Evolutionary conservation across 2,329 filamentous ascomycete genomes (phyloP).

Genomic region (Pseudopyrenochaeta lycopersici): DNA sequence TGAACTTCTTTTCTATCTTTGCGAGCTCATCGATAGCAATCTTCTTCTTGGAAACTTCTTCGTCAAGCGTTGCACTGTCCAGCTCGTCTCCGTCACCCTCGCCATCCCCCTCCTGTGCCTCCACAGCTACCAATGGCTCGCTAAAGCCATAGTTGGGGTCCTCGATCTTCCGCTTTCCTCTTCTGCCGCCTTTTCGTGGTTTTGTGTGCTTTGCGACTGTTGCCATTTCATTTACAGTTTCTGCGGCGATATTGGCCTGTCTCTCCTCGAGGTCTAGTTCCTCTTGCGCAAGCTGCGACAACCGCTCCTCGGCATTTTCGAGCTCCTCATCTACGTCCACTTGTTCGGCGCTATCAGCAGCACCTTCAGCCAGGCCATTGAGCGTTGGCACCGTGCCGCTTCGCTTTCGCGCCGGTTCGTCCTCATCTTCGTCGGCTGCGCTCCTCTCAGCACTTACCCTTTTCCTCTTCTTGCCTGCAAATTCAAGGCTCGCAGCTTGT

Average conservation of each 20-base stretch:
- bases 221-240: conserved; percentile 43
- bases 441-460: conserved; percentile 52
- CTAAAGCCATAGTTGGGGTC: conserved; percentile 32
- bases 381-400: conserved; percentile 38
- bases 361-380: conserved; percentile 42
- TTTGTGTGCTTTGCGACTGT: conserved; percentile 48
- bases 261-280: conserved; percentile 45
- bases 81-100: conserved; percentile 59
- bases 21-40: conserved; percentile 81
- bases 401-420: conserved; percentile 50
- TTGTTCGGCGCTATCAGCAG: conserved; percentile 38
- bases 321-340: conserved; percentile 60
- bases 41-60: conserved; percentile 75
- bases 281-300: conserved; percentile 42
- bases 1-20: conserved; percentile 87
- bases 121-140: conserved; percentile 65
- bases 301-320: conserved; percentile 54
- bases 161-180: conserved; percentile 64
- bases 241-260: conserved; percentile 43
- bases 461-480: conserved; percentile 55
- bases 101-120: conserved; percentile 67
- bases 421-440: conserved; percentile 45
- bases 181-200: conserved; percentile 48
- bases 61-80: conserved; percentile 45
- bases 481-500: conserved; percentile 42